Percentiles rank a stretch among this genome's conserved stretches.
phyloP scores from a whole-genome alignment of 208 protist genomes.

The Crithidia expoeki region DNA sequence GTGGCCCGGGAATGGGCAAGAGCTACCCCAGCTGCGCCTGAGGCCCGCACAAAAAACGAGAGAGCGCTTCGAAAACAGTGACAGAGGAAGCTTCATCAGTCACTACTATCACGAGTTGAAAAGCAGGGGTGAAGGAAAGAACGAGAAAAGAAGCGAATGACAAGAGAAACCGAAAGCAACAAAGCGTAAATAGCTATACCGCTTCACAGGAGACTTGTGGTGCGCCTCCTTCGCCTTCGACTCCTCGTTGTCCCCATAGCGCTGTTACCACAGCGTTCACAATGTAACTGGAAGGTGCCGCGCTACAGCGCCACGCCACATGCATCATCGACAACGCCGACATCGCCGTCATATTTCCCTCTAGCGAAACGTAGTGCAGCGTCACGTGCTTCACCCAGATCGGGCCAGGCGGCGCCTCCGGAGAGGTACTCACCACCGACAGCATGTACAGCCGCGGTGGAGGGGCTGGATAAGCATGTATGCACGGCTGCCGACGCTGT shows the following conservation, averaged over 20 bases:
- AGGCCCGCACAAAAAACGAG: neutral
- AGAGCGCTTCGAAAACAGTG: neutral
- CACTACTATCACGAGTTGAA: too few relatives aligned
- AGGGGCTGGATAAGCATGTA: too few relatives aligned
- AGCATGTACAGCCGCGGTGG: slow-evolving; percentile 10
- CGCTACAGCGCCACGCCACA: slow-evolving; percentile 11
- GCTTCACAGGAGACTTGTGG: slow-evolving; percentile 6
- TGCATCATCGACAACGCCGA: neutral
- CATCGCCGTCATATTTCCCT: neutral
- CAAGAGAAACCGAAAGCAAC: neutral
- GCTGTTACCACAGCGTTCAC: neutral
- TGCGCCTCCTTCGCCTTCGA: slow-evolving; percentile 1
- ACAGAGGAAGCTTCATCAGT: too few relatives aligned
- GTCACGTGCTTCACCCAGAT: slow-evolving; percentile 10
- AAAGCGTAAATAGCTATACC: neutral
- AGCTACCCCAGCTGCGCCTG: too few relatives aligned
- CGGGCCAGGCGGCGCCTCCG: slow-evolving; percentile 8
- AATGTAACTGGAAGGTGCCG: neutral
- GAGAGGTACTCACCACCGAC: slow-evolving; percentile 17
- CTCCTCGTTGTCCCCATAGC: neutral
- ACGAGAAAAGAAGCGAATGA: slow-evolving; percentile 7
- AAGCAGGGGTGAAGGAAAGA: neutral
- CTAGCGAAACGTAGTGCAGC: neutral
- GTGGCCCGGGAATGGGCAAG: too few relatives aligned
- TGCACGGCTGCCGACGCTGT: slow-evolving; percentile 2